Conservation (phyloP, 2,329 filamentous ascomycete species). For the Aspergillus costaricaensis region DNA sequence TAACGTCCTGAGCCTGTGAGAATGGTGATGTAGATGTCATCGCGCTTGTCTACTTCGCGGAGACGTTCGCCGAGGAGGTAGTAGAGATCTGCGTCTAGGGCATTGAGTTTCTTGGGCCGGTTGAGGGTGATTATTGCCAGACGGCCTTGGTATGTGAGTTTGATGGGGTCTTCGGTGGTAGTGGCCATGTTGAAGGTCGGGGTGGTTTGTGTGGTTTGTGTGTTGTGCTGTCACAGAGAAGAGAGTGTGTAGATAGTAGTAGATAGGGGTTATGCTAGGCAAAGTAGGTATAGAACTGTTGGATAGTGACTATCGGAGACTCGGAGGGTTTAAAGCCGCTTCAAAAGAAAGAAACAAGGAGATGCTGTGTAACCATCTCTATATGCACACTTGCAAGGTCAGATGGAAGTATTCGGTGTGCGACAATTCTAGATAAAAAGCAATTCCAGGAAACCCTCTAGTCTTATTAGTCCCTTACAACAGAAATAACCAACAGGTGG, state of each 20-base stretch:
- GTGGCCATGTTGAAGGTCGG: constrained; percentile 23
- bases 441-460: background rate
- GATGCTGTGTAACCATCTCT: no score
- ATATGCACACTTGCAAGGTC: no score
- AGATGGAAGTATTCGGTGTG: no score
- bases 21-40: constrained; percentile 83
- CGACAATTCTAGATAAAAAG: background rate
- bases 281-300: background rate
- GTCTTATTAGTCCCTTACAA: background rate
- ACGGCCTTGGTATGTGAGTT: constrained; percentile 65
- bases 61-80: constrained; percentile 73
- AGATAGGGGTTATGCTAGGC: background rate
- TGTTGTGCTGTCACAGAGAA: background rate
- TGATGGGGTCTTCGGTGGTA: constrained; percentile 50
- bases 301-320: background rate
- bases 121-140: constrained; percentile 85
- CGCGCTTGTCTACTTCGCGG: constrained; percentile 72
- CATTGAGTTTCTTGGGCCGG: constrained; percentile 84
- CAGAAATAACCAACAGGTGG: background rate
- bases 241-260: background rate
- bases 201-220: background rate
- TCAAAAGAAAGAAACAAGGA: background rate
- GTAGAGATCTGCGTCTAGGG: constrained; percentile 71
- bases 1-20: constrained; percentile 76
- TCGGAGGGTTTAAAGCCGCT: background rate